Conservation (phyloP, 768 basidiomycete species). For the Leucocoprinus leucothites region DNA sequence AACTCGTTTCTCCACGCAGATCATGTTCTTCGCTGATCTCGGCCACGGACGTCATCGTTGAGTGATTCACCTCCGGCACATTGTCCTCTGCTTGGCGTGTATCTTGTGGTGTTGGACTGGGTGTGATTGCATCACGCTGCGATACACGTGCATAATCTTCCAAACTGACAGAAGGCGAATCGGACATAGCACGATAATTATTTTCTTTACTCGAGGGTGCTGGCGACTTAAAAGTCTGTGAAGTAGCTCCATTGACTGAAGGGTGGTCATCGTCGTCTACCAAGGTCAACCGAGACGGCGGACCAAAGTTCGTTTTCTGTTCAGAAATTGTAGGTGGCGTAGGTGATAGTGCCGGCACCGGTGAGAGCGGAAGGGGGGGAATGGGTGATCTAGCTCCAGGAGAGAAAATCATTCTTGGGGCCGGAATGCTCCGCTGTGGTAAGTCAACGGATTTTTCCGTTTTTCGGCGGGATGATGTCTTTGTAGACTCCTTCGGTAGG, state of each 20-base stretch:
- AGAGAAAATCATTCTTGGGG: constrained; percentile 24
- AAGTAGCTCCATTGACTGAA: neutral
- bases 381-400: constrained; percentile 11
- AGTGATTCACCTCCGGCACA: neutral
- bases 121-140: neutral
- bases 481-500: constrained; percentile 10
- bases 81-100: neutral
- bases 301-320: too few relatives aligned
- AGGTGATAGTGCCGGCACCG: neutral
- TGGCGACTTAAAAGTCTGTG: neutral
- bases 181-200: neutral
- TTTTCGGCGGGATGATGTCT: constrained; percentile 1
- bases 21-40: neutral
- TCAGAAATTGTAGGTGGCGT: neutral
- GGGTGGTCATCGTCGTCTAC: neutral
- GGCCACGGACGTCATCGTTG: neutral
- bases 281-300: neutral
- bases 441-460: neutral
- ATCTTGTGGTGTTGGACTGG: neutral
- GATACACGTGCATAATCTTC: neutral
- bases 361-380: neutral
- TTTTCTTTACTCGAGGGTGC: neutral
- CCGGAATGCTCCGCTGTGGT: neutral
- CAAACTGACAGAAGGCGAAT: neutral
- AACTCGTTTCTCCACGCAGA: neutral